A percentile compares a stretch with the other conserved stretches of the same genome.
Evolutionary conservation across 2,329 filamentous ascomycete species (phyloP).

Genomic region (Aspergillus aculeatus): DNA sequence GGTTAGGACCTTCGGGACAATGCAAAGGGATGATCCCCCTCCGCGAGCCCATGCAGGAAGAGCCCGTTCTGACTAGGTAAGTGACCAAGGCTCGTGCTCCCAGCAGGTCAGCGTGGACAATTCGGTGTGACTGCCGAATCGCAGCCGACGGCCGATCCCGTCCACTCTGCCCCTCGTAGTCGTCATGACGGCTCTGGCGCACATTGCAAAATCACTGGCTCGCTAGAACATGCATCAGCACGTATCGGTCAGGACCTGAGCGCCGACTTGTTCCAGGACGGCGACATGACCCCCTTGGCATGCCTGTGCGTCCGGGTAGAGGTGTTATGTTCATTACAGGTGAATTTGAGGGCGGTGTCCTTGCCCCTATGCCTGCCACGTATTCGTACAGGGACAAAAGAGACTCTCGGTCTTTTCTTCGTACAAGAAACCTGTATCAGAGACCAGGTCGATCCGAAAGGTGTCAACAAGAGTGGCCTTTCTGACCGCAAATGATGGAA

Average conservation of each 20-base stretch:
- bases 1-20: too few species aligned
- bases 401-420: constrained; percentile 31
- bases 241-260: constrained; percentile 44
- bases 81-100: not conserved
- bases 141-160: constrained; percentile 18
- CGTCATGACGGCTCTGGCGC: constrained; percentile 16
- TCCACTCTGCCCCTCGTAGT: constrained; percentile 37
- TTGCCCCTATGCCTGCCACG: constrained; percentile 20
- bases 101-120: constrained; percentile 27
- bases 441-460: constrained; percentile 38
- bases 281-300: constrained; percentile 29
- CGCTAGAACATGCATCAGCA: constrained; percentile 50
- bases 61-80: not conserved
- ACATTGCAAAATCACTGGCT: constrained; percentile 37
- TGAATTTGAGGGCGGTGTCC: constrained; percentile 19
- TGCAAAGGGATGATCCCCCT: not conserved
- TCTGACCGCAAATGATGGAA: constrained; percentile 12
- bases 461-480: constrained; percentile 20
- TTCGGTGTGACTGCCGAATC: constrained; percentile 26
- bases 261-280: constrained; percentile 39
- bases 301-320: constrained; percentile 19
- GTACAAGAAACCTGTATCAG: constrained; percentile 35
- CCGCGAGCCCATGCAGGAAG: not conserved
- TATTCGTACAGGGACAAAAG: constrained; percentile 2
- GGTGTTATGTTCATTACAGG: constrained; percentile 10